Evolutionary conservation across 2,329 filamentous ascomycete genomes (phyloP), one percentile per base, ranked within the genome.

Genomic region (Fusarium sp.): DNA sequence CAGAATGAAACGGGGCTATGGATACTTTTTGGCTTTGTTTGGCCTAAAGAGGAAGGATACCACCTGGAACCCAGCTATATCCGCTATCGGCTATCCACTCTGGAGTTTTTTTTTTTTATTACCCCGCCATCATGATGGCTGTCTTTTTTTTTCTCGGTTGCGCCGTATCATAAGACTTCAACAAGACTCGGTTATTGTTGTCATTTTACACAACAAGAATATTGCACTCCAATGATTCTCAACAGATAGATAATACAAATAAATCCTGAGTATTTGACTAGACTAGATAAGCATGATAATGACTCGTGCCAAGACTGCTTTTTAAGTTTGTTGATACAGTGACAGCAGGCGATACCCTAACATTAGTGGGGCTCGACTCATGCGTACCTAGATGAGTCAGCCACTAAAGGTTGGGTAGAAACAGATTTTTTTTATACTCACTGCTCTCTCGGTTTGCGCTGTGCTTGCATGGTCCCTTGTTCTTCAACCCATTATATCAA

Each of bases 401-500:
- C 49, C 49, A 53, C 49, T 53, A 53, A 53, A 53, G 49, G 13
- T 53, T 53, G 49, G 49, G 38, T 53, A 41, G 49, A 53, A 53
- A 41, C 34, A 53, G 49, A 53, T 43, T 43, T 53, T 52, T 47
- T 52, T 53, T 43, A 52, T 53, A 43, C n/a, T 53, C 49, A 20
- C 29, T 24, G 22, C 11, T 52, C 34, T 38, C 49, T 53, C 24
- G 49, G 34, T 53, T 53, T 43, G 49, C n/a, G 32, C 49, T 25
- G 49, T 29, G 24, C 34, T 53, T 43, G 49, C 38, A 22, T 52
- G 24, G 24, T 53, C n/a, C 45, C 45, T 40, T 43, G 34, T 53
- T 43, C 49, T 41, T 53, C 49, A 51, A 51, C 22, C 47, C 47
- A 22, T 22, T 51, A 51, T 51, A 41, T 20, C 49, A 8, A 53